Conservation (phyloP, 2,329 filamentous ascomycete species). For the Phyllosticta citribraziliensis region DNA sequence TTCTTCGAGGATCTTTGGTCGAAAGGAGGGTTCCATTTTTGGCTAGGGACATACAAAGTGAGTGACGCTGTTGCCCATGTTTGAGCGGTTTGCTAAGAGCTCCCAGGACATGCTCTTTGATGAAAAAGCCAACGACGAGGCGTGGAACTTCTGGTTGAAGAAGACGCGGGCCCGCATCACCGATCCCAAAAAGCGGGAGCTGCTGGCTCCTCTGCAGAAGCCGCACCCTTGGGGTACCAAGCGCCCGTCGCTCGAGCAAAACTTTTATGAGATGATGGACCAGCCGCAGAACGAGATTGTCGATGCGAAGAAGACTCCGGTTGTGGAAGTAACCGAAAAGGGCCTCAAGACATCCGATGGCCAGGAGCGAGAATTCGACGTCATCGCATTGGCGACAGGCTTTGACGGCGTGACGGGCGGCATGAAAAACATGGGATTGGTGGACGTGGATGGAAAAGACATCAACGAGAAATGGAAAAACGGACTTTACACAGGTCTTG, state of each 20-base stretch:
- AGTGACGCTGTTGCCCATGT: background rate
- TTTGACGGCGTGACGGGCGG: slow-evolving; percentile 36
- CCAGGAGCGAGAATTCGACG: slow-evolving; percentile 32
- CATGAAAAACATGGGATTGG: slow-evolving; percentile 32
- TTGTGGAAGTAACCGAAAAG: slow-evolving; percentile 28
- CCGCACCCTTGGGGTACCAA: slow-evolving; percentile 39
- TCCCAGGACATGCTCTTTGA: slow-evolving; percentile 28
- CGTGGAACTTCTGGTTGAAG: slow-evolving; percentile 40
- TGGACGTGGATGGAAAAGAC: slow-evolving; percentile 27
- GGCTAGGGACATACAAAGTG: slow-evolving; percentile 31
- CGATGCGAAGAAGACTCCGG: slow-evolving; percentile 33
- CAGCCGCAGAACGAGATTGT: slow-evolving; percentile 33
- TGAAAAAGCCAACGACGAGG: slow-evolving; percentile 32
- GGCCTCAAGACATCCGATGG: slow-evolving; percentile 33
- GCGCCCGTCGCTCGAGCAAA: slow-evolving; percentile 37
- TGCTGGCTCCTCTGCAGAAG: slow-evolving; percentile 35
- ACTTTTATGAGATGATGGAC: slow-evolving; percentile 38
- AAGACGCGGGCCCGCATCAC: slow-evolving; percentile 33
- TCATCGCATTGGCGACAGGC: slow-evolving; percentile 37
- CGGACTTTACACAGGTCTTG: slow-evolving; percentile 33
- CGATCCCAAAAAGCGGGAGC: slow-evolving; percentile 35
- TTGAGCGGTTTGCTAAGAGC: background rate
- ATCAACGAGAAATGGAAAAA: slow-evolving; percentile 32
- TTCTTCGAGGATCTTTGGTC: slow-evolving; percentile 35
- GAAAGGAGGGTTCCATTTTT: slow-evolving; percentile 32